A percentile compares a stretch with the other conserved stretches of the same genome.
Conservation (phyloP, 2,329 filamentous ascomycete genomes). For the Blumeria graminis region DNA sequence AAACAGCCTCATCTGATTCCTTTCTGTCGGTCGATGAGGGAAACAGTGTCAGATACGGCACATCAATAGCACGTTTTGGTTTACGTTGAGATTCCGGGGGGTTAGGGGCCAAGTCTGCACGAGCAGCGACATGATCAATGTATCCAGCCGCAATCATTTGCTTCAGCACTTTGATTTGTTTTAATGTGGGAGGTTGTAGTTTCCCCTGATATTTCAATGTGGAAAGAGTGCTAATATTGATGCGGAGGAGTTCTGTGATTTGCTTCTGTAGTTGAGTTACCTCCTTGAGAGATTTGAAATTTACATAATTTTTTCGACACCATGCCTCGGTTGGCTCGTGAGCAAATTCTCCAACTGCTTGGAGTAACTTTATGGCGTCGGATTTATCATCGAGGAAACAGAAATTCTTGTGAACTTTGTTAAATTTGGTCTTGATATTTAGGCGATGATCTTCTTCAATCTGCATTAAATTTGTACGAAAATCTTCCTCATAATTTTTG, state of each 20-base stretch:
- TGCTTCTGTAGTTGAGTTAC: slow-evolving; percentile 62
- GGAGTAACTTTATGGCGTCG: slow-evolving; percentile 76
- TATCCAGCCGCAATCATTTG: slow-evolving; percentile 84
- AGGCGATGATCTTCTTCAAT: slow-evolving; percentile 47
- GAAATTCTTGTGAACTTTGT: slow-evolving; percentile 54
- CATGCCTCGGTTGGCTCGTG: slow-evolving; percentile 48
- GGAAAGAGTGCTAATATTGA: slow-evolving; percentile 43
- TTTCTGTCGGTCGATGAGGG: slow-evolving; percentile 29
- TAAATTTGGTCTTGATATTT: slow-evolving; percentile 33
- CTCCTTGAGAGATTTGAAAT: slow-evolving; percentile 69
- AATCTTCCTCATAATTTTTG: slow-evolving; percentile 24
- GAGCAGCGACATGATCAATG: slow-evolving; percentile 81
- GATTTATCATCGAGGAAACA: slow-evolving; percentile 58
- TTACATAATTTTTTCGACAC: slow-evolving; percentile 65
- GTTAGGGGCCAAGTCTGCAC: slow-evolving; percentile 59
- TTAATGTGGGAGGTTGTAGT: slow-evolving; percentile 33
- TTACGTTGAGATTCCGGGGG: slow-evolving; percentile 43
- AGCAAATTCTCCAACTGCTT: slow-evolving; percentile 69
- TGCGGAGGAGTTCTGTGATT: slow-evolving; percentile 55
- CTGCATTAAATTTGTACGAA: slow-evolving; percentile 41
- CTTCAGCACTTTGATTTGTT: slow-evolving; percentile 57
- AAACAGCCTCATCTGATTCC: slow-evolving; percentile 42
- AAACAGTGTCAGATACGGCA: slow-evolving; percentile 72
- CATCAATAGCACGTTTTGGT: slow-evolving; percentile 68
- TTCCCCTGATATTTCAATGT: slow-evolving; percentile 30